Percentiles rank a stretch among this genome's conserved stretches.
phyloP scores from a whole-genome alignment of 306 rosid species.

The Trifolium pratense region DNA sequence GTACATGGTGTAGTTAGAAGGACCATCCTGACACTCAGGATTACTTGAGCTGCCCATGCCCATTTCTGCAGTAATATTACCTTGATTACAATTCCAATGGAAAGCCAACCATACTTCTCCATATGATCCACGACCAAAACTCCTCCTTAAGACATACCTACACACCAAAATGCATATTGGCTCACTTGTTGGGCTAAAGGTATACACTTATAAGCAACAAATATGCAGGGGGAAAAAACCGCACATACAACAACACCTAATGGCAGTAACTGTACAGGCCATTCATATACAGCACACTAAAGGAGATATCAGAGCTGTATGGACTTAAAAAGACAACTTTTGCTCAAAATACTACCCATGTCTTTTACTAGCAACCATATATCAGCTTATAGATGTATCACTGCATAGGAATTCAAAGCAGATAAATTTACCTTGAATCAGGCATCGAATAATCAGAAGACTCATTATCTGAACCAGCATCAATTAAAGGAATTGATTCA shows the following conservation, averaged over 20 bases:
- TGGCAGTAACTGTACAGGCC: slow-evolving; percentile 15
- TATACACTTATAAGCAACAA: slow-evolving; percentile 32
- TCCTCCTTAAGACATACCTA: slow-evolving; percentile 84
- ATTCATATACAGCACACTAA: slow-evolving; percentile 32
- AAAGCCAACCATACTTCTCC: slow-evolving; percentile 99
- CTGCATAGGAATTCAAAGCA: slow-evolving; percentile 33
- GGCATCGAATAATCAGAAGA: slow-evolving; percentile 74
- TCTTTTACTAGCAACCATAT: slow-evolving; percentile 30
- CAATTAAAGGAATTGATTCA: slow-evolving; percentile 88
- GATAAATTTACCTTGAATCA: slow-evolving; percentile 62
- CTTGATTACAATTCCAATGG: slow-evolving; percentile 79
- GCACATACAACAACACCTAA: slow-evolving; percentile 1
- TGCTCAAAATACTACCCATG: slow-evolving; percentile 10
- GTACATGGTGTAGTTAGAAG: slow-evolving; percentile 65
- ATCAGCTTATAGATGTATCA: slow-evolving; percentile 35
- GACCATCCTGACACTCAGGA: slow-evolving; percentile 56
- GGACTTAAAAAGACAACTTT: slow-evolving; percentile 11
- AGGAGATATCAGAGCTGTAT: slow-evolving; percentile 30
- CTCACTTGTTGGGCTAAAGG: slow-evolving; percentile 29
- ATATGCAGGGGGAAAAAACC: slow-evolving; percentile 1
- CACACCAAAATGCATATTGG: slow-evolving; percentile 41
- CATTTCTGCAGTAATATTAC: slow-evolving; percentile 47
- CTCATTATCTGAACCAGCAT: slow-evolving; percentile 62
- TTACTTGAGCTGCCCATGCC: slow-evolving; percentile 54
- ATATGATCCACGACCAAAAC: slow-evolving; percentile 94